Percentiles rank a stretch among this genome's conserved stretches.
Evolutionary conservation across 148 eudicot species (phyloP).

Genomic region (Diospyros kaki): DNA sequence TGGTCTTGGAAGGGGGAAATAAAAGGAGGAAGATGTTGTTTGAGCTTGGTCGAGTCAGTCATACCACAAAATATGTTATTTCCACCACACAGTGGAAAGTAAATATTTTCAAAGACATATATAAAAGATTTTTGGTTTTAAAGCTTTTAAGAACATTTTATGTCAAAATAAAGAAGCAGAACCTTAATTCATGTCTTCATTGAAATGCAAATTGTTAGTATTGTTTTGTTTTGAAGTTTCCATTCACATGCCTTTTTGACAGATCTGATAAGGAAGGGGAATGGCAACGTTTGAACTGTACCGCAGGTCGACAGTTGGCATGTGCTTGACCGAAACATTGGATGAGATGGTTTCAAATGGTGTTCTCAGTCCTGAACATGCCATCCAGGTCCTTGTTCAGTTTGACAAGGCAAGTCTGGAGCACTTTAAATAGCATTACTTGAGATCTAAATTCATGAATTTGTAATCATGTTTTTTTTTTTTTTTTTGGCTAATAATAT

Average conservation of each 20-base stretch:
- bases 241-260: not conserved
- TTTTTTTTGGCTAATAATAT: slow-evolving; percentile 1
- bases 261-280: slow-evolving; percentile 19
- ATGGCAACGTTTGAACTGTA: slow-evolving; percentile 95
- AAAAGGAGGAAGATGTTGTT: too few species aligned
- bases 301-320: slow-evolving; percentile 85
- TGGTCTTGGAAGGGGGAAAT: too few species aligned
- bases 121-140: not conserved
- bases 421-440: too few species aligned
- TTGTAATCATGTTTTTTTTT: not conserved
- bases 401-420: slow-evolving; percentile 58
- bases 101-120: too few species aligned
- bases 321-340: slow-evolving; percentile 92
- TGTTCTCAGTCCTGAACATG: slow-evolving; percentile 74
- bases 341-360: slow-evolving; percentile 89
- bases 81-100: too few species aligned
- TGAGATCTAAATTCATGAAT: not conserved
- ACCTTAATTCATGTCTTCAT: too few species aligned
- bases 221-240: not conserved
- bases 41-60: too few species aligned
- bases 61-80: too few species aligned
- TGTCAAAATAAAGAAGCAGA: too few species aligned
- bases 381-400: slow-evolving; percentile 91
- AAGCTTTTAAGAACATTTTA: too few species aligned
- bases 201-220: not conserved